Base-by-base conservation (phyloP, 1,284 basidiomycete species). In the Ustilago esculenta region DNA sequence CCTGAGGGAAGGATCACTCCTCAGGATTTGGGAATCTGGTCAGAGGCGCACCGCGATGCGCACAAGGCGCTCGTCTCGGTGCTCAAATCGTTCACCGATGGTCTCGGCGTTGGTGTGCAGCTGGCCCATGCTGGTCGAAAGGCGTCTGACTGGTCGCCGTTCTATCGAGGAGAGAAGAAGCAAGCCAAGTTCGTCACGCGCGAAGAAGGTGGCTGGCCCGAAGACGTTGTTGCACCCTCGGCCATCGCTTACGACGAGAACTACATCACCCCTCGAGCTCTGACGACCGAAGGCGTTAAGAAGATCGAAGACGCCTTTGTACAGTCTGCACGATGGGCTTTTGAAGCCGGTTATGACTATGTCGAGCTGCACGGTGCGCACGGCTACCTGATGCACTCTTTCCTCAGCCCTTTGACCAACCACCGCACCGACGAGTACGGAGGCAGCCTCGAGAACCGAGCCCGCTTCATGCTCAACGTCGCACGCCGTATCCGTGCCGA, bases 61-160 rank as follows among this genome's bases (percentile, higher is more conserved):
- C 85, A 91, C 50, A 86, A 88, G 75, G 84, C 88, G 30, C 86
- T 94, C 59, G 88, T 91, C 64, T 86, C 89, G 36, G 91, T 90
- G 57, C 87, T 89, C 20, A 90, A 92, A 54, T 59, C 65, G 23
- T 68, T 81, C 39, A 56, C 79, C 86, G 87, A 1, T 87, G 91
- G 69, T 85, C 86, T 48, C 84, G 88, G 41, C 10, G 87, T 92
- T 18, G 92, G 88, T 8, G 87, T 94, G 45, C 92, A 94, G 81
- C 86, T 94, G 14, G 88, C 87, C 0, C 92, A 92, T 79, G 90
- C 90, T 0, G 90, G 90, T 0, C 84, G 90, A 32, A 91, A 92
- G 80, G 88, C 89, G 0, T 87, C 87, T 23, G 57, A 65, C 71
- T 61, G 72, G 73, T 48, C 80, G 83, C n/a, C 84, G 60, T 56